Evolutionary conservation across 371 early-diverging fungal species (phyloP).

Genomic region (Syncephalastrum racemosum): DNA sequence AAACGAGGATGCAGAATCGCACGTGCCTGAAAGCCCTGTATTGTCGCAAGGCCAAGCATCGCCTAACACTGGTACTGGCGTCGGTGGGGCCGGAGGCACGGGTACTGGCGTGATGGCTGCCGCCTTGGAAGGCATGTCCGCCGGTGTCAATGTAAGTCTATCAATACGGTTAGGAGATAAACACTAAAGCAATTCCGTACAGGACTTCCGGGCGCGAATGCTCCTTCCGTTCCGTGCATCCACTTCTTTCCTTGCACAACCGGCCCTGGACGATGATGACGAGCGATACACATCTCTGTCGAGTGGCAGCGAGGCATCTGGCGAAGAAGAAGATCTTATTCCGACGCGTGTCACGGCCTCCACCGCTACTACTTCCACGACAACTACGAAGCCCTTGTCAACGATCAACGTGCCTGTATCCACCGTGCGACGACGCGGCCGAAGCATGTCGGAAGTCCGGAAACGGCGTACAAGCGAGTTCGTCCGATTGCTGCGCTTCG

Average conservation of each 20-base stretch:
- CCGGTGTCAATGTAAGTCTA: constrained; percentile 36
- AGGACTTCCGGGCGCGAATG: constrained; percentile 11
- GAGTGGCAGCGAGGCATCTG: too few relatives aligned
- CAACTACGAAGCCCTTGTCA: too few relatives aligned
- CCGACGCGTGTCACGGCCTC: too few relatives aligned
- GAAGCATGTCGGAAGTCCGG: too few relatives aligned
- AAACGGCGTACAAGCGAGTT: too few relatives aligned
- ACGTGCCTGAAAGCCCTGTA: not conserved
- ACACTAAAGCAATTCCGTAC: not conserved
- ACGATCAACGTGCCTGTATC: too few relatives aligned
- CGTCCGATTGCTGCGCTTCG: too few relatives aligned
- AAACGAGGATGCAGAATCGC: not conserved
- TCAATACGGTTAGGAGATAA: not conserved
- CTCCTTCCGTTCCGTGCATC: constrained; percentile 15
- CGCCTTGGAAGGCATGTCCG: constrained; percentile 33
- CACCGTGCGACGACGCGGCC: too few relatives aligned
- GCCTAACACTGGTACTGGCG: not conserved
- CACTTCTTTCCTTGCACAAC: constrained; percentile 9
- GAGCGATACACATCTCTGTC: not conserved
- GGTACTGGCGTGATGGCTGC: constrained; percentile 24
- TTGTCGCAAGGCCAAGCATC: not conserved
- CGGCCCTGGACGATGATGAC: not conserved
- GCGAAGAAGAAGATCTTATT: too few relatives aligned
- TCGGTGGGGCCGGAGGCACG: too few relatives aligned
- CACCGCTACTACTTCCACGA: too few relatives aligned